These are phyloP conservation scores for Annulohypoxylon moriforme DNA, from an alignment of 495 filamentous ascomycete species.

Conservation along the genomic window DNA sequence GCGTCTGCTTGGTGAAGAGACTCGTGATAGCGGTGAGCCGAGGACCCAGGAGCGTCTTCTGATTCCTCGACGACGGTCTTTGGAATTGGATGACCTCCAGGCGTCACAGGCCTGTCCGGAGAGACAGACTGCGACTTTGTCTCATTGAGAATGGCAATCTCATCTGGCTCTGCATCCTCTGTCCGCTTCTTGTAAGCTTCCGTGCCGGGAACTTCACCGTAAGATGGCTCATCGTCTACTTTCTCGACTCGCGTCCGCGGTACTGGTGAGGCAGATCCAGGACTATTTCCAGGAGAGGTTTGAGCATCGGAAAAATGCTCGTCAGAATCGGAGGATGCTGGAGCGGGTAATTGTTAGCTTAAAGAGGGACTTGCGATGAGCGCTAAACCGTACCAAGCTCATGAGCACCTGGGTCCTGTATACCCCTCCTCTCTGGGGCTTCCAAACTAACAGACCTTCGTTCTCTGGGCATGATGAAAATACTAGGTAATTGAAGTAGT, in stretches of 20 bases:
- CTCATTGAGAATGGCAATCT: conserved; percentile 65
- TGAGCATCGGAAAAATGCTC: conserved; percentile 94
- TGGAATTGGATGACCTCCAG: conserved; percentile 59
- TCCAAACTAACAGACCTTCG: conserved; percentile 62
- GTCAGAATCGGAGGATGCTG: conserved; percentile 76
- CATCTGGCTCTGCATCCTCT: conserved; percentile 87
- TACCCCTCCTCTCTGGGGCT: conserved; percentile 72
- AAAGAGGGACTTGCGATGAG: conserved; percentile 1
- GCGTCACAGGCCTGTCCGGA: conserved; percentile 48
- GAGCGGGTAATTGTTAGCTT: conserved; percentile 23
- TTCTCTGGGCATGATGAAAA: conserved; percentile 50
- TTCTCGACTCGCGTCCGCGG: conserved; percentile 88
- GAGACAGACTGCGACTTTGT: conserved; percentile 48
- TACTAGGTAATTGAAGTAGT: conserved; percentile 13
- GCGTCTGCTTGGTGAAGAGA: conserved; percentile 58
- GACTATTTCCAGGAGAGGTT: conserved; percentile 69
- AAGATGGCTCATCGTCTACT: conserved; percentile 71
- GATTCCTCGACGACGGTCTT: conserved; percentile 63
- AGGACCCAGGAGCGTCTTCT: conserved; percentile 54
- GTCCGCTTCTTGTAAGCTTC: conserved; percentile 77
- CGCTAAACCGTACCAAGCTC: conserved; percentile 72
- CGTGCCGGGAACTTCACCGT: conserved; percentile 91
- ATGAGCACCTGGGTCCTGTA: conserved; percentile 83
- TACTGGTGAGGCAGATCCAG: conserved; percentile 69
- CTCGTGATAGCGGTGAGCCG: conserved; percentile 53